phyloP scores from a whole-genome alignment of 331 rosid species.

The Cydonia oblonga region DNA sequence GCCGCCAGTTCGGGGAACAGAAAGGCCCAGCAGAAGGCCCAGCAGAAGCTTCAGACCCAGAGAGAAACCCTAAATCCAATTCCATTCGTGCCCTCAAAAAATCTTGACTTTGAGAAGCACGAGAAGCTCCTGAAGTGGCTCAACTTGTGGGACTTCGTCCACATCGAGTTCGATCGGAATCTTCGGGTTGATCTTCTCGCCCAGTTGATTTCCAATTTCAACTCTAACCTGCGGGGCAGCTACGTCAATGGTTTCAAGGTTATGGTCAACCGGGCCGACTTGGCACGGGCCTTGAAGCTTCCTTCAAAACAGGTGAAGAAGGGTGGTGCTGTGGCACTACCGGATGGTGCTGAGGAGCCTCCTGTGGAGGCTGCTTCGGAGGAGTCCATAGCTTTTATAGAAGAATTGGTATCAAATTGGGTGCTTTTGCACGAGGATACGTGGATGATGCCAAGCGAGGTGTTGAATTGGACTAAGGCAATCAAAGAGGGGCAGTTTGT shows the following conservation, averaged over 20 bases:
- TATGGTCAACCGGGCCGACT: constrained; percentile 48
- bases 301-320: constrained; percentile 33
- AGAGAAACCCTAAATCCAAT: constrained; percentile 41
- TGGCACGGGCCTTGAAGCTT: constrained; percentile 63
- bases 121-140: constrained; percentile 45
- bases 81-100: constrained; percentile 39
- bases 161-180: constrained; percentile 36
- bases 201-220: constrained; percentile 45
- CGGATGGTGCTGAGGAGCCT: constrained; percentile 18
- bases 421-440: constrained; percentile 67
- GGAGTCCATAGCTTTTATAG: constrained; percentile 39
- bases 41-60: constrained; percentile 37
- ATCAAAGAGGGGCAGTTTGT: constrained; percentile 48
- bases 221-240: constrained; percentile 13
- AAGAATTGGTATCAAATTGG: constrained; percentile 59
- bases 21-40: constrained; percentile 31
- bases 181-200: constrained; percentile 37
- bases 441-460: constrained; percentile 45
- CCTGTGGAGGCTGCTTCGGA: constrained; percentile 1
- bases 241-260: constrained; percentile 39
- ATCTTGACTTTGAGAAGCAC: constrained; percentile 39
- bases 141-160: constrained; percentile 63
- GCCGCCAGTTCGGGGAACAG: constrained; percentile 16
- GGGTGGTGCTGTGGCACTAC: neutral
- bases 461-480: constrained; percentile 23